Conservation (phyloP, 1,284 basidiomycete genomes). For the Ustanciosporium gigantosporum region DNA sequence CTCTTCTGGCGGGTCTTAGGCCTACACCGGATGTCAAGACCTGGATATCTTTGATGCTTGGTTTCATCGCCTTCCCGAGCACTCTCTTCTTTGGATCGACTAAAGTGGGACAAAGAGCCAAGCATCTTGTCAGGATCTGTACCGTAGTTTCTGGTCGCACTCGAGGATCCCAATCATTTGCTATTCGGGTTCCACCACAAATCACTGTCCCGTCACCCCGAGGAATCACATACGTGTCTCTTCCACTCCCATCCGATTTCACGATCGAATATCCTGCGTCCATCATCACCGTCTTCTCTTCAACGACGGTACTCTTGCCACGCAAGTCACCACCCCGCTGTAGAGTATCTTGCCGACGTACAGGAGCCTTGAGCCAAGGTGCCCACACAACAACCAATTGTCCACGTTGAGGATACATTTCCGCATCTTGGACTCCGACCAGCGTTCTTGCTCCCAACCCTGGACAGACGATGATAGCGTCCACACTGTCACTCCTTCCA, state of each 20-base stretch:
- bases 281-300: neutral
- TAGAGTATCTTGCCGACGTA: too few species aligned
- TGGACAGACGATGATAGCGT: conserved; percentile 31
- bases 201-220: conserved; percentile 47
- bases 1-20: conserved; percentile 39
- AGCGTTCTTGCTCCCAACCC: conserved; percentile 42
- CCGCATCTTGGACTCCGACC: conserved; percentile 23
- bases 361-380: conserved; percentile 32
- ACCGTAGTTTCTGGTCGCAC: conserved; percentile 34
- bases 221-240: conserved; percentile 51
- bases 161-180: conserved; percentile 24
- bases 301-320: neutral
- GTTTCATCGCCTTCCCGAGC: neutral
- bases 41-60: conserved; percentile 36
- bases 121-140: conserved; percentile 33
- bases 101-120: conserved; percentile 28
- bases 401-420: conserved; percentile 40
- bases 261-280: conserved; percentile 23
- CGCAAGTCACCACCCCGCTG: too few species aligned
- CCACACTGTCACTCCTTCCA: neutral
- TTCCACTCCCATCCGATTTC: conserved; percentile 18
- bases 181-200: conserved; percentile 49
- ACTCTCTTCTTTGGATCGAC: conserved; percentile 5
- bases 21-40: conserved; percentile 44
- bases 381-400: conserved; percentile 49